Evolutionary conservation across 768 basidiomycete genomes (phyloP), one percentile per base, ranked within the genome.

Genomic region (Pulveroboletus sp.): DNA sequence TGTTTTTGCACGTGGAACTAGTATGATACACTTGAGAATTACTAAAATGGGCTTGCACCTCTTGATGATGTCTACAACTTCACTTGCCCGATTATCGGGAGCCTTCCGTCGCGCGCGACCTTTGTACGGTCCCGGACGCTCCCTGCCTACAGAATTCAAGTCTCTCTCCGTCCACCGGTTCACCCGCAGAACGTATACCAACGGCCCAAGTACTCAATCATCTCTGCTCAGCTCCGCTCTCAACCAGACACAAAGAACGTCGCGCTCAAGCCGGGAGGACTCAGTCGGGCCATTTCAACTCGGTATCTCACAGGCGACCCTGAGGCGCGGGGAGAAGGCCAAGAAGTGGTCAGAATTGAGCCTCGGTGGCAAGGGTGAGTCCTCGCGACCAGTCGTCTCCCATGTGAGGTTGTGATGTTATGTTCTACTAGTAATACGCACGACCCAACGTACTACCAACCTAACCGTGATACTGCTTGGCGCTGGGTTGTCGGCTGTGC

Each of bases 321-420:
- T 79, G 31, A 74, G 70, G 42, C 76, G 72, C 42, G 77, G 76
- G 22, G 77, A 80, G 58, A 80, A 78, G 44, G 68, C 76, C 12
- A 82, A 82, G 64, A 85, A 82, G 62, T 93, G 90, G 90, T 83
- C 84, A 24, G 85, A 93, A 61, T 69, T 93, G 45, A 85, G 77
- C 60, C 74, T 81, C 8, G 72, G 81, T 40, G 90, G 88, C 41
- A 93, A 93, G 78, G 82, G 91, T 85, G 43, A 49, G 47, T 61
- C 52, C 32, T 39, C 31, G 8, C 30, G 22, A 22, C 34, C 20
- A 7, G 20, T 36, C 27, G 41, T 43, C n/a, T n/a, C 12, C 24
- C 29, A 16, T 35, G 13, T n/a, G n/a, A n/a, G 30, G 30, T 47
- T 37, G 54, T 27, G 31, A 26, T 12, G 27, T 30, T 35, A 17